These are phyloP conservation scores for Musa beccarii DNA, from an alignment of 176 grass and related monocot species.

Conservation along the genomic window DNA sequence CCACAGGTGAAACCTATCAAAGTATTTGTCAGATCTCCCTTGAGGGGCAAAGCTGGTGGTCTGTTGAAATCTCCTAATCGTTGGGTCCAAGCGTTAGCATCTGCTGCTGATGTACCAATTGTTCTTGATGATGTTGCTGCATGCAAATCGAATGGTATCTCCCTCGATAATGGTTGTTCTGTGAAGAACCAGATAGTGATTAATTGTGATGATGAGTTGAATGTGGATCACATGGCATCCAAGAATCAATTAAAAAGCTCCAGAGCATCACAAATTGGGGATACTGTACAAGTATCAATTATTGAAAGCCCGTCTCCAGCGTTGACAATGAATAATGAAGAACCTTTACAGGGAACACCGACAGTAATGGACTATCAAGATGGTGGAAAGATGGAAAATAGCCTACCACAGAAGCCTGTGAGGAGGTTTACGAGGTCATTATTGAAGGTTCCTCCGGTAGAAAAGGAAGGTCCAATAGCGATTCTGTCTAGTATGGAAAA, in stretches of 20 bases:
- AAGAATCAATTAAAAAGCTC: background rate
- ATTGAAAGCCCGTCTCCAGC: background rate
- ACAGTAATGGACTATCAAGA: background rate
- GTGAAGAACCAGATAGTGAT: background rate
- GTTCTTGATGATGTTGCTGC: background rate
- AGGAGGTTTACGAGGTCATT: constrained; percentile 59
- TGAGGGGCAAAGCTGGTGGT: constrained; percentile 1
- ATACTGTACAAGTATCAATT: background rate
- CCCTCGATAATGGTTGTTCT: background rate
- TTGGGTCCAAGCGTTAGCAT: background rate
- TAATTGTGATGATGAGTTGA: background rate
- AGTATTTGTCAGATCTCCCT: constrained; percentile 7
- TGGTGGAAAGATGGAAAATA: background rate
- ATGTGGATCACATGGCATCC: background rate
- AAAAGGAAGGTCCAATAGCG: background rate
- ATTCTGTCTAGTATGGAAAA: background rate
- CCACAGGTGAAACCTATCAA: background rate
- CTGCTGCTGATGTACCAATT: background rate
- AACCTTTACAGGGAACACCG: background rate
- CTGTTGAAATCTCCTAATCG: constrained; percentile 1
- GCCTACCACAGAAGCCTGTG: background rate
- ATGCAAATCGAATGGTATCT: background rate
- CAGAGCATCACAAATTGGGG: background rate
- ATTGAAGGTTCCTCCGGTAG: constrained; percentile 19
- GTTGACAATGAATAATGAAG: background rate